These are phyloP conservation scores for Lactarius pseudohatsudake DNA, from an alignment of 768 basidiomycete genomes.

Conservation along the genomic window DNA sequence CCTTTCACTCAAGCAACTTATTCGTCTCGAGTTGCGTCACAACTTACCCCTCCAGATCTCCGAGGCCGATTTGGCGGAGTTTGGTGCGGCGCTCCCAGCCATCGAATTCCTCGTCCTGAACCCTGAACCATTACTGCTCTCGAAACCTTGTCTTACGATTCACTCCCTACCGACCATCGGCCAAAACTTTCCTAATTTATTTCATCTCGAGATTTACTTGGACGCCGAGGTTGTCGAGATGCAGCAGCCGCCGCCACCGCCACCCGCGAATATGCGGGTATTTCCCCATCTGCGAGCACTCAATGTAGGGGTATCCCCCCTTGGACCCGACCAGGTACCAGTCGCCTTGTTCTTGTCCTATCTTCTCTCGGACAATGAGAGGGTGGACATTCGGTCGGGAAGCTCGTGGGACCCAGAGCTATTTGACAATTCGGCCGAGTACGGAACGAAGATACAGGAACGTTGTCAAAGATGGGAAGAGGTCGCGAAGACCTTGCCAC, in stretches of 20 bases:
- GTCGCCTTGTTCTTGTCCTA: conserved; percentile 28
- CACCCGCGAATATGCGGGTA: not conserved
- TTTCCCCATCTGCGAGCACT: conserved; percentile 19
- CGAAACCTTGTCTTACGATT: conserved; percentile 18
- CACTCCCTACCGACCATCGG: conserved; percentile 14
- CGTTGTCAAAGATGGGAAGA: conserved; percentile 22
- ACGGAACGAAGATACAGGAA: not conserved
- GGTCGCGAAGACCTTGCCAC: conserved; percentile 25
- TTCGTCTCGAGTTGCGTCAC: conserved; percentile 27
- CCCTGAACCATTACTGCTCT: conserved; percentile 24
- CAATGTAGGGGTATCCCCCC: conserved; percentile 26
- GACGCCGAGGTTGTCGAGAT: conserved; percentile 16
- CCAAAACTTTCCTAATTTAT: conserved; percentile 23
- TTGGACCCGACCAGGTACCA: conserved; percentile 23
- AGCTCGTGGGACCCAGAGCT: conserved; percentile 19
- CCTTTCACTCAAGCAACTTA: conserved; percentile 26
- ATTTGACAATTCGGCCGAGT: conserved; percentile 10
- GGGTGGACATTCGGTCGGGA: conserved; percentile 18
- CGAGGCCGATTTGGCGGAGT: conserved; percentile 23
- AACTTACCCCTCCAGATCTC: conserved; percentile 28
- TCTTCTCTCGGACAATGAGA: conserved; percentile 20
- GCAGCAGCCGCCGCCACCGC: not conserved
- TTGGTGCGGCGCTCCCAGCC: conserved; percentile 23
- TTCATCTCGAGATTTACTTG: conserved; percentile 25
- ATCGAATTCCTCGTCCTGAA: conserved; percentile 26